These are phyloP conservation scores for Eragrostis nindensis DNA, from an alignment of 176 grass and related monocot species.

Conservation along the genomic window DNA sequence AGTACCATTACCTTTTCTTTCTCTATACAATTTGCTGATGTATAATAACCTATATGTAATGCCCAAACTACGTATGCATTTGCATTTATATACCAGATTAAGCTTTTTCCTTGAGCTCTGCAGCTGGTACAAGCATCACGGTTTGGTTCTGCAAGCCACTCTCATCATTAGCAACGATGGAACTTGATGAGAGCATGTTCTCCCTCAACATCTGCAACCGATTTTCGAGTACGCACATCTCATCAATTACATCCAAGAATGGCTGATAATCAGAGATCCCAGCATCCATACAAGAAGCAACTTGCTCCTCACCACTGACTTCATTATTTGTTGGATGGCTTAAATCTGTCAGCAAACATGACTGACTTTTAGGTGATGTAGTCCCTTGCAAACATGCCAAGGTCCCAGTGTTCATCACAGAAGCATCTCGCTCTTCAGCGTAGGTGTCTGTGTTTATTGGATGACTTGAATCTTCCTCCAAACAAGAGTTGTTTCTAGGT, in stretches of 20 bases:
- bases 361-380: conserved; percentile 27
- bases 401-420: not conserved
- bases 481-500: conserved; percentile 32
- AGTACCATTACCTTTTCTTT: conserved; percentile 19
- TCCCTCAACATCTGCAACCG: conserved; percentile 72
- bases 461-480: conserved; percentile 16
- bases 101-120: conserved; percentile 66
- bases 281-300: not conserved
- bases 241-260: conserved; percentile 59
- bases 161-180: not conserved
- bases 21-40: conserved; percentile 39
- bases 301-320: not conserved
- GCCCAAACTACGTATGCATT: conserved; percentile 8
- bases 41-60: conserved; percentile 36
- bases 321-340: conserved; percentile 30
- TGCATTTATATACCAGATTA: conserved; percentile 19
- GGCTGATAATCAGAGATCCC: conserved; percentile 44
- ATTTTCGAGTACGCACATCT: conserved; percentile 57
- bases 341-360: conserved; percentile 17
- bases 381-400: conserved; percentile 50
- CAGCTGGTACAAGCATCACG: conserved; percentile 71
- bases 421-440: conserved; percentile 12
- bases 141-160: conserved; percentile 26
- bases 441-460: conserved; percentile 15
- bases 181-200: conserved; percentile 42